Evolutionary conservation across 148 eudicot species (phyloP).

Genomic region (Gaultheria prostrata): DNA sequence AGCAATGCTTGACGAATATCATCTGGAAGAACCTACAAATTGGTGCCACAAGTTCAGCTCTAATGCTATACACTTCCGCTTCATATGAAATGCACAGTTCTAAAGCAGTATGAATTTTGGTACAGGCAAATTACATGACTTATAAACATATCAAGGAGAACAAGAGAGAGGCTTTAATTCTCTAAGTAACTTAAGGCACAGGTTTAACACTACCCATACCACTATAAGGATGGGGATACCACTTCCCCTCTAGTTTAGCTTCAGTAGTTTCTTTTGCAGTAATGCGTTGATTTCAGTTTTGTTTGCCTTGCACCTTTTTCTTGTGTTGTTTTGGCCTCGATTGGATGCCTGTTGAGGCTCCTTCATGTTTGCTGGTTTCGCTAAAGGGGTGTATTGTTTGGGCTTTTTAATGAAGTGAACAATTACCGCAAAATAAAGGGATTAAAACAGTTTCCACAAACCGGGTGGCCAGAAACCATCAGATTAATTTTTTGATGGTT

Average conservation of each 20-base stretch:
- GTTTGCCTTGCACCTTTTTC: not conserved
- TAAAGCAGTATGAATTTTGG: not conserved
- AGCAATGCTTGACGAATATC: conserved; percentile 75
- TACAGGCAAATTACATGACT: not conserved
- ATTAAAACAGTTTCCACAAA: not conserved
- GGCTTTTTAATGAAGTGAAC: not conserved
- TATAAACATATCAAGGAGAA: not conserved
- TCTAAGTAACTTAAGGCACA: not conserved
- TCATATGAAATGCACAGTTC: not conserved
- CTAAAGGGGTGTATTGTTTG: not conserved
- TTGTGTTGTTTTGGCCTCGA: not conserved
- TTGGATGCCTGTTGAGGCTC: not conserved
- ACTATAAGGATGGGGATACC: not conserved
- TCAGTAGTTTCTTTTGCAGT: not conserved
- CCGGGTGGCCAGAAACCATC: not conserved
- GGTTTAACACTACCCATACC: not conserved
- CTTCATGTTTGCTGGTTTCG: not conserved
- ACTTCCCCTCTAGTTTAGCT: not conserved
- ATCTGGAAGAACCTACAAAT: conserved; percentile 64
- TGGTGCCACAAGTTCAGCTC: not conserved
- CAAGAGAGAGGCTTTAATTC: not conserved
- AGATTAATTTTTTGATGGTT: not conserved
- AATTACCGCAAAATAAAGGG: not conserved
- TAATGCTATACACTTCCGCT: not conserved
- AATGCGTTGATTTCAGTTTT: not conserved